Base-by-base conservation (phyloP, 2,329 filamentous ascomycete species). In the Paecilomyces dactylethromorphus region DNA sequence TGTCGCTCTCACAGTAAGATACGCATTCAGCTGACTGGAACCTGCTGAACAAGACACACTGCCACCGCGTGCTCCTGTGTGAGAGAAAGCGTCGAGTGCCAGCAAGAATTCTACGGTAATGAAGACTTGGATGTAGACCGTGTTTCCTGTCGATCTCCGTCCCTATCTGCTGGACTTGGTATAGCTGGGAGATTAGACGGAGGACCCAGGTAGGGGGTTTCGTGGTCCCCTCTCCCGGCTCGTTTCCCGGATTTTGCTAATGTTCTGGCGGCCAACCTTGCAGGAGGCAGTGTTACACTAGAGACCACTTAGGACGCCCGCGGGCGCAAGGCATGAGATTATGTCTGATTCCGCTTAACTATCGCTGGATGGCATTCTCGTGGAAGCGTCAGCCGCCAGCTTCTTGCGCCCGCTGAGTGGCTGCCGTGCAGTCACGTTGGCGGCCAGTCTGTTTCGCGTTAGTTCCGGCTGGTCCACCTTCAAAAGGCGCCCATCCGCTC, bases 401-500 rank as follows among this genome's bases (percentile, higher is more conserved):
- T 12, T 52, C 21, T 13, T 10, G 18, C 3, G 49, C 6, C 6
- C 50, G 22, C 50, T 29, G 50, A 24, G 13, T 29, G 50, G 22
- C 50, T 29, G 26, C 55, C 53, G 55, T 26, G 54, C 29, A 63
- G 70, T 76, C 74, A 75, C 73, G 73, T 76, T 76, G 59, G 59
- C 58, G 60, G 33, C 70, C 65, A 68, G 61, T 60, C 71, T 70
- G 64, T 65, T 72, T 74, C 70, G 71, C 66, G 71, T 74, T 74
- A 74, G 71, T 66, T 64, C 62, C 64, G 63, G 58, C 61, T 62
- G 69, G 69, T 71, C 68, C 69, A 71, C 71, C 71, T 74, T 75
- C 71, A 76, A 75, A 76, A 75, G 69, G 72, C 55, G 54, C 53
- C 53, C 56, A 18, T 51, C 53, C 56, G n/a, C 51, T 56, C 62